Conservation (phyloP, 257 asterid species). For the Anisodus acutangulus region DNA sequence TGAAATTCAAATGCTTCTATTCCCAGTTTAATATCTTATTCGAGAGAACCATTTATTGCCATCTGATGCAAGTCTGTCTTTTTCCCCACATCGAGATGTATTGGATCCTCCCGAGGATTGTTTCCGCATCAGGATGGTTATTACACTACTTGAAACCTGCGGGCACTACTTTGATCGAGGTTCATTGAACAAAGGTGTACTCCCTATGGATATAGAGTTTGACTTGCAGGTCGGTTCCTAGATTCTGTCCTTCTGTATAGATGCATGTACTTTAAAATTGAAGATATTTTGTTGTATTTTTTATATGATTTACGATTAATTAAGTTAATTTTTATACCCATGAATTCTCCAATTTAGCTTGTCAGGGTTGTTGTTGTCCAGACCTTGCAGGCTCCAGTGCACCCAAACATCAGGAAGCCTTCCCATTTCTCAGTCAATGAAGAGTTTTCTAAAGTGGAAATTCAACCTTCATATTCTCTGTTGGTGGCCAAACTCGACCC, state of each 20-base stretch:
- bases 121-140: conserved; percentile 92
- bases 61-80: conserved; percentile 60
- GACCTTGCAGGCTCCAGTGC: no score
- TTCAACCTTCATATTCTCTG: not conserved
- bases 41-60: conserved; percentile 33
- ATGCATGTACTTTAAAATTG: no score
- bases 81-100: conserved; percentile 65
- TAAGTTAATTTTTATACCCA: no score
- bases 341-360: no score
- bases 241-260: no score
- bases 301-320: no score
- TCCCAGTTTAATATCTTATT: conserved; percentile 20
- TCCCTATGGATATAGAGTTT: no score
- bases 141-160: conserved; percentile 94
- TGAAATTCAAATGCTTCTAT: conserved; percentile 4
- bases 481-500: not conserved
- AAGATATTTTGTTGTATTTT: no score
- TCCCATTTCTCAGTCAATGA: not conserved
- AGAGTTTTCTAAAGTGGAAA: not conserved
- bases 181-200: no score
- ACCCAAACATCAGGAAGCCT: not conserved
- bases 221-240: no score
- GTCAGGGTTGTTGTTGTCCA: no score
- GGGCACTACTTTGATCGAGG: conserved; percentile 98
- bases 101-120: conserved; percentile 98